phyloP scores from a whole-genome alignment of 345 rosid genomes.

The Angophora floribunda region DNA sequence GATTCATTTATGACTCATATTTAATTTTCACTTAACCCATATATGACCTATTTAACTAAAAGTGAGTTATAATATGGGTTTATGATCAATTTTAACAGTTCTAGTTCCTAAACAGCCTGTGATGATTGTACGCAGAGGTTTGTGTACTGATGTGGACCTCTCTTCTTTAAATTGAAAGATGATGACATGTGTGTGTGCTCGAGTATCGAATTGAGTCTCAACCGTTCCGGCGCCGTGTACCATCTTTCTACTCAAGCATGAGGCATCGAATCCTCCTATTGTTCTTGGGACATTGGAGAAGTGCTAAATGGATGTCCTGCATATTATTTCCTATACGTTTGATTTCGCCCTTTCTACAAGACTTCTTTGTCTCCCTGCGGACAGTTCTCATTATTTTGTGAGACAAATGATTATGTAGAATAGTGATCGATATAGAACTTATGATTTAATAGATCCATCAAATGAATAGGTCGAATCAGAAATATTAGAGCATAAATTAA shows the following conservation, averaged over 20 bases:
- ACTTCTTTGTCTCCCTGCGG: neutral
- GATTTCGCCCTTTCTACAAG: neutral
- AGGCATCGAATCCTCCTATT: neutral
- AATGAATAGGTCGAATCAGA: neutral
- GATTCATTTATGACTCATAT: too few relatives aligned
- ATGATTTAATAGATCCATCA: neutral
- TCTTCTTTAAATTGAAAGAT: too few relatives aligned
- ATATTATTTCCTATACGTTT: neutral
- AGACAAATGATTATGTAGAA: neutral
- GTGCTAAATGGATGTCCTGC: neutral
- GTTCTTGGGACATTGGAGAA: neutral
- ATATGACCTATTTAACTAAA: too few relatives aligned
- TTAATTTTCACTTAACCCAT: too few relatives aligned
- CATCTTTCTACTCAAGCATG: neutral
- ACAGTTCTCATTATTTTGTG: neutral
- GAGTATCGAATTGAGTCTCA: neutral
- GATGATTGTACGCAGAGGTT: too few relatives aligned
- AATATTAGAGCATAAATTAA: too few relatives aligned
- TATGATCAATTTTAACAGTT: too few relatives aligned
- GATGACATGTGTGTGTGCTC: too few relatives aligned
- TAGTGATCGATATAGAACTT: too few relatives aligned
- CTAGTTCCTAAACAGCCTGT: too few relatives aligned
- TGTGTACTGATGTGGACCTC: too few relatives aligned
- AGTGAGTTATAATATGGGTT: too few relatives aligned
- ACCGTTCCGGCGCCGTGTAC: neutral